Evolutionary conservation across 345 rosid species (phyloP), one percentile per base, ranked within the genome.

Genomic region (Eucalyptus grandis): DNA sequence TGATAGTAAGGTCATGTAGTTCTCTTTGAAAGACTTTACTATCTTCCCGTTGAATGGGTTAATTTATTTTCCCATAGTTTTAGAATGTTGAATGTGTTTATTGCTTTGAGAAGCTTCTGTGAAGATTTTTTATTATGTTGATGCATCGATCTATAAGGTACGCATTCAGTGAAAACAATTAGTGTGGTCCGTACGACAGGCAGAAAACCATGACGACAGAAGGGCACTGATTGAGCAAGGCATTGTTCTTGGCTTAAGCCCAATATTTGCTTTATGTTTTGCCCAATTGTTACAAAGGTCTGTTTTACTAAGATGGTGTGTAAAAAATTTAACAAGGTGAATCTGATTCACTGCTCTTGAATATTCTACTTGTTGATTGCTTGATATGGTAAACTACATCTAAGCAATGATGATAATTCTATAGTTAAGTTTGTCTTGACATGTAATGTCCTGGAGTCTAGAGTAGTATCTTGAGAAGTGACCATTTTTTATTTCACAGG

Each of bases 151-250:
- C 43, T 31, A 85, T 92, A 97, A 97, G 97, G 98, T 86, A 95
- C 98, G 40, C 98, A 97, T 93, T 97, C 43, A 40, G 43, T 96
- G 69, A 96, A 97, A 96, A 96, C 98, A 69, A 88, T 97, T 81
- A 95, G 97, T 89, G 98, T 96, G 94, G 98, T 98, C 88, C 95
- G 98, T 87, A 98, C 98, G 88, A 98, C 98, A 87, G 97, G 99
- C 40, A 93, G 93, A 94, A 98, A 98, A 91, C 98, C 99, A 53
- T 96, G 96, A 93, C 89, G 77, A 85, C 98, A 97, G 92, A 98
- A 97, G 93, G 97, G 98, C 90, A 91, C 95, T 56, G 99, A 98
- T 91, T 91, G 94, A 92, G 99, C 99, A 65, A 94, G 98, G 92
- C 43, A 40, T 97, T 94, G 97, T 87, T 95, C 98, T n/a, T 88